Conservation (phyloP, 2,329 filamentous ascomycete species). For the Alternaria arborescens region DNA sequence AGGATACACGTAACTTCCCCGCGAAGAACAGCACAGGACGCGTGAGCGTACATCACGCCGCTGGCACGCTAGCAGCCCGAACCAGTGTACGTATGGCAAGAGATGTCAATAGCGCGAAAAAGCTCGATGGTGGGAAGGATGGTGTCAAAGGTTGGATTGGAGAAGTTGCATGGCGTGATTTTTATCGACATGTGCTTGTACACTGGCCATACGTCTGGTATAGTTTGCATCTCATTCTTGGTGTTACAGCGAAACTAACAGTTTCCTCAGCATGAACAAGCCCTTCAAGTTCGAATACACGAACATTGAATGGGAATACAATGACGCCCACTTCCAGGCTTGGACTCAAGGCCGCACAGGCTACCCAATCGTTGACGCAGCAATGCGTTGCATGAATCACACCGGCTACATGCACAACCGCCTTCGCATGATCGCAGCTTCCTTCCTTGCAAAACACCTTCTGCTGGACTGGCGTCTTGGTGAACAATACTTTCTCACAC, state of each 20-base stretch:
- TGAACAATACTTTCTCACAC: constrained; percentile 61
- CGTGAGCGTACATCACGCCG: constrained; percentile 56
- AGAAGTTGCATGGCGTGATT: constrained; percentile 63
- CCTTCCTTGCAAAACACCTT: constrained; percentile 60
- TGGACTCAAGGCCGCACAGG: constrained; percentile 65
- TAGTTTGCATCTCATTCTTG: constrained; percentile 31
- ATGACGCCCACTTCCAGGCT: constrained; percentile 65
- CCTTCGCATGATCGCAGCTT: constrained; percentile 60
- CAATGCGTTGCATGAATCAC: constrained; percentile 60
- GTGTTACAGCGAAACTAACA: background rate
- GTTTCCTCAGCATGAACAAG: constrained; percentile 69
- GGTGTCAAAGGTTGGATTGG: constrained; percentile 58
- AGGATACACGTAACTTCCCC: constrained; percentile 54
- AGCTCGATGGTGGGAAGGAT: constrained; percentile 61
- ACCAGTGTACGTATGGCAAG: constrained; percentile 63
- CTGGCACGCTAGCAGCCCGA: constrained; percentile 57
- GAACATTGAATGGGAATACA: constrained; percentile 78
- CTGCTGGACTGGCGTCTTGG: constrained; percentile 61
- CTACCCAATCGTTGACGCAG: constrained; percentile 60
- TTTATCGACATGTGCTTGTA: constrained; percentile 71
- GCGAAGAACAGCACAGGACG: constrained; percentile 52
- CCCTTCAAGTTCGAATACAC: constrained; percentile 85
- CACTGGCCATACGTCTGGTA: constrained; percentile 85
- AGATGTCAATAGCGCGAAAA: constrained; percentile 54
- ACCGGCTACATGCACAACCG: constrained; percentile 64